These are phyloP conservation scores for Lodderomyces parapsilosis DNA, from an alignment of 1,139 yeast genomes.

Conservation along the genomic window DNA sequence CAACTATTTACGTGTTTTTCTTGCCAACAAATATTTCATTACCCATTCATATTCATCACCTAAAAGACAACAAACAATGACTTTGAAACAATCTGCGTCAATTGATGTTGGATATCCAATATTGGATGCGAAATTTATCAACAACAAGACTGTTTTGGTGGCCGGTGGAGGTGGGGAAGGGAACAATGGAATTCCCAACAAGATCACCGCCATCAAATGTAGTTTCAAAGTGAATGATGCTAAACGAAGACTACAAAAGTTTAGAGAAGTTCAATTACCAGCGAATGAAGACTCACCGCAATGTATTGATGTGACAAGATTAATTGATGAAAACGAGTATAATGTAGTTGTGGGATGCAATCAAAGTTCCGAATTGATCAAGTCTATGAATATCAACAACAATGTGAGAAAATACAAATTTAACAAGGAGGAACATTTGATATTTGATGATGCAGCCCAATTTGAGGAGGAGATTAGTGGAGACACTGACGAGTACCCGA, in stretches of 20 bases:
- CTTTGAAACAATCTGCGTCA: conserved; percentile 27
- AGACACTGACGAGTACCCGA: conserved; percentile 57
- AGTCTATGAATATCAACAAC: conserved; percentile 61
- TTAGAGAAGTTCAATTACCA: conserved; percentile 61
- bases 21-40: not conserved
- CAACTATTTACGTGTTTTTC: not conserved
- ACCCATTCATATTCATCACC: not conserved
- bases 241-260: conserved; percentile 53
- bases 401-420: conserved; percentile 67
- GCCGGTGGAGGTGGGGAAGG: conserved; percentile 98
- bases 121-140: conserved; percentile 71
- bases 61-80: not conserved
- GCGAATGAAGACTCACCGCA: conserved; percentile 74
- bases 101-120: conserved; percentile 77
- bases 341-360: conserved; percentile 72
- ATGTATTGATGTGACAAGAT: conserved; percentile 53
- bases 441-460: conserved; percentile 60
- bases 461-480: conserved; percentile 34
- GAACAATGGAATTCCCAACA: conserved; percentile 81
- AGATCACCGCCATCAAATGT: conserved; percentile 67
- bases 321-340: conserved; percentile 21
- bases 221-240: conserved; percentile 54
- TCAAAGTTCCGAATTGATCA: conserved; percentile 57
- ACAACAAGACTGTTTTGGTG: conserved; percentile 61
- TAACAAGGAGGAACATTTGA: conserved; percentile 57